These are phyloP conservation scores for Aspergillus brasiliensis DNA, from an alignment of 2,329 filamentous ascomycete genomes.

Conservation along the genomic window DNA sequence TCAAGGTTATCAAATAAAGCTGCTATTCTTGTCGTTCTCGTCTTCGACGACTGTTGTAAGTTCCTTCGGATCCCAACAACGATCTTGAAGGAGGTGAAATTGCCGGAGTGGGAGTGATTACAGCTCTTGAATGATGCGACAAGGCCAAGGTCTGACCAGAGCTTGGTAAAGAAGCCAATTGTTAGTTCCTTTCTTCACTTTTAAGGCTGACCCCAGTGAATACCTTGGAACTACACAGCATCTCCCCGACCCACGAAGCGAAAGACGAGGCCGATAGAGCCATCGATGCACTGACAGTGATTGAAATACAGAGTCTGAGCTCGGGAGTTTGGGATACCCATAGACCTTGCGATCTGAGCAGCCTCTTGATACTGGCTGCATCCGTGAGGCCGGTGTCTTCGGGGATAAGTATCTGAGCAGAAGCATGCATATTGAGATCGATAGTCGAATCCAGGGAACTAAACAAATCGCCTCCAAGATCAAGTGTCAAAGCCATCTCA, in stretches of 20 bases:
- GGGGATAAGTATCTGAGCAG: slow-evolving; percentile 16
- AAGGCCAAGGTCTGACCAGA: slow-evolving; percentile 37
- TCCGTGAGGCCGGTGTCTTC: background rate
- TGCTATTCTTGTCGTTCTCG: slow-evolving; percentile 18
- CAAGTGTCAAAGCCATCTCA: slow-evolving; percentile 26
- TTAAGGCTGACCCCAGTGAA: background rate
- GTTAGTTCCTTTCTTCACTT: background rate
- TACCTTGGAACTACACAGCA: slow-evolving; percentile 31
- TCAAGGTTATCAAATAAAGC: slow-evolving; percentile 17
- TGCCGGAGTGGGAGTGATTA: background rate
- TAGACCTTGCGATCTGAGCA: slow-evolving; percentile 12
- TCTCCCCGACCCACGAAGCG: slow-evolving; percentile 21
- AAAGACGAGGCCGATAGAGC: slow-evolving; percentile 11
- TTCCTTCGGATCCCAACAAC: slow-evolving; percentile 26
- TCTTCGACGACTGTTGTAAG: background rate
- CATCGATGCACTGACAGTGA: slow-evolving; percentile 17
- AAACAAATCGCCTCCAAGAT: slow-evolving; percentile 24
- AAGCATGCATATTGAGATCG: slow-evolving; percentile 24
- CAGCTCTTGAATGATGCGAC: slow-evolving; percentile 23
- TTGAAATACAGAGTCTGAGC: slow-evolving; percentile 28
- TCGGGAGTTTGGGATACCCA: slow-evolving; percentile 35
- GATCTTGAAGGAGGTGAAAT: slow-evolving; percentile 17
- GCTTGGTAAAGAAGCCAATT: slow-evolving; percentile 18
- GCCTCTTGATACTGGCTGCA: slow-evolving; percentile 3
- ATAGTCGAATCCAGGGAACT: slow-evolving; percentile 16